Evolutionary conservation across 2,329 filamentous ascomycete species (phyloP), one percentile per base, ranked within the genome.

Genomic region (Xylaria hypoxylon): DNA sequence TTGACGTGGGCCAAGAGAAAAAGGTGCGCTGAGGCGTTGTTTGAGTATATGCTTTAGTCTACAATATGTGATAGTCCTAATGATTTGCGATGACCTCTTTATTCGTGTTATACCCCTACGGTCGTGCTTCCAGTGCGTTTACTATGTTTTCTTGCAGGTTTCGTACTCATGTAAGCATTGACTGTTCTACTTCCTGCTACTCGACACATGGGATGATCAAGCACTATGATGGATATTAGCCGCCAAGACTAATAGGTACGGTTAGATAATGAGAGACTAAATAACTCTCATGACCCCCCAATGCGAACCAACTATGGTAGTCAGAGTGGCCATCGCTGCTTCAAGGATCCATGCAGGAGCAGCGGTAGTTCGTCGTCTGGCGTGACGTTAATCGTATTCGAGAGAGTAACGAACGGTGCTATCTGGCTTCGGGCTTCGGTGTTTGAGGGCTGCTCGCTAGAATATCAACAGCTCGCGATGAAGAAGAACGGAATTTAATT

Each of bases 1-100:
- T 53, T 61, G 47, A 59, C 42, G 59, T 64, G 51, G 22, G 50
- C 67, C 33, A 65, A 70, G 63, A 58, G 56, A 60, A 65, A 60
- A 67, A 28, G 26, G 42, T 40, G 47, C 19, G 3, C 19, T 31
- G 40, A 40, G 11, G 13, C 2, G 31, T 52, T 55, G 11, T 40
- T 61, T 26, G 24, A 50, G 17, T 62, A 7, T 45, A 59, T 50
- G 47, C 19, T 59, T 24, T 57, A 57, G 28, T 56, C 35, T 40
- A 62, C 38, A 53, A 55, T 22, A 52, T 63, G 62, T 15, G 26
- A 44, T 22, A 52, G 35, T 45, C 42, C 47, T 68, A 59, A 56
- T 45, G 38, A 59, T 53, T 35, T 10, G 42, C 40, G 24, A 53
- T 22, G 38, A 31, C 51, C 42, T 45, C 40, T 31, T 8, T 45